Evolutionary conservation across 805 yeast species (phyloP).

Genomic region (Metschnikowia aberdeeniae): DNA sequence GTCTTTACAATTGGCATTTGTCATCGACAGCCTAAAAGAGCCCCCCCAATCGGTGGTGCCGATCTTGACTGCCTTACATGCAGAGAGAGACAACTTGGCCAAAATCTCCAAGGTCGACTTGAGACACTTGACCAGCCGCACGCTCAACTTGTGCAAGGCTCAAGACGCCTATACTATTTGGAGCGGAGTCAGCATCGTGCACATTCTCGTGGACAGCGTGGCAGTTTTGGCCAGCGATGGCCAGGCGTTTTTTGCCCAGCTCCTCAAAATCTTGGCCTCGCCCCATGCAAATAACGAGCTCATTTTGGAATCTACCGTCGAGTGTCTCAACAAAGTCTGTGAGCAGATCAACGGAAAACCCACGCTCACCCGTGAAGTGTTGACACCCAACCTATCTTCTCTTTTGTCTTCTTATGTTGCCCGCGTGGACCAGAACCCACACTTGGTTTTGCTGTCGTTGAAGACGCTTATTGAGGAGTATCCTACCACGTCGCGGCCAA

Average conservation of each 20-base stretch:
- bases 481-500: constrained; percentile 80
- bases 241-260: constrained; percentile 31
- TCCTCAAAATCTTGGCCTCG: constrained; percentile 40
- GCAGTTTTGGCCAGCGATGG: constrained; percentile 38
- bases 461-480: constrained; percentile 47
- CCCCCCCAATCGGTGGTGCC: constrained; percentile 25
- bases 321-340: constrained; percentile 39
- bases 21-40: constrained; percentile 26
- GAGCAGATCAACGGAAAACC: constrained; percentile 70
- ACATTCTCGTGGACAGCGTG: constrained; percentile 37
- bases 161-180: constrained; percentile 43
- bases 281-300: constrained; percentile 33
- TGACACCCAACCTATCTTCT: constrained; percentile 72
- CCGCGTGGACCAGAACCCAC: constrained; percentile 26
- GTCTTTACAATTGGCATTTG: constrained; percentile 22
- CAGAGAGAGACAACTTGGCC: constrained; percentile 28
- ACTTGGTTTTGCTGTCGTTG: constrained; percentile 32
- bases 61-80: constrained; percentile 27
- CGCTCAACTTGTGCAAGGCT: constrained; percentile 41
- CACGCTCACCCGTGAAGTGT: constrained; percentile 73
- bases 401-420: constrained; percentile 54
- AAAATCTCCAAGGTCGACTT: constrained; percentile 48
- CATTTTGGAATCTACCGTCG: constrained; percentile 34
- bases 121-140: constrained; percentile 45
- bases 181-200: constrained; percentile 55